These are phyloP conservation scores for Aspergillus carbonarius DNA, from an alignment of 2,329 filamentous ascomycete species.

Conservation along the genomic window DNA sequence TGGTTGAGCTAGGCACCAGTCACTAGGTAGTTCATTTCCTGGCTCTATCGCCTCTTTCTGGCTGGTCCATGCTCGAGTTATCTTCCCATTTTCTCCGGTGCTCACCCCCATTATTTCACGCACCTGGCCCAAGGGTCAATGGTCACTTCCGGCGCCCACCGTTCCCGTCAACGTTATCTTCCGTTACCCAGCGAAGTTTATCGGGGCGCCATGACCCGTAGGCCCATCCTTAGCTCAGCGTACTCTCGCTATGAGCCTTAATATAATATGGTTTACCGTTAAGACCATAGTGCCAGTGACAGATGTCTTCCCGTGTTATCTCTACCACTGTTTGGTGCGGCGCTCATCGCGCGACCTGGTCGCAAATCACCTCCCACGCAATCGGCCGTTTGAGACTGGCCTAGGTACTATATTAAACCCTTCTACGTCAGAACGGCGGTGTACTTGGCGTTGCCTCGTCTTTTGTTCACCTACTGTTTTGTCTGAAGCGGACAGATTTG, in stretches of 20 bases:
- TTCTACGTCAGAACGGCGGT: slow-evolving; percentile 15
- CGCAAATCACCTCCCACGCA: not conserved
- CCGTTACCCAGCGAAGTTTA: slow-evolving; percentile 3
- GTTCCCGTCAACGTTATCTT: slow-evolving; percentile 1
- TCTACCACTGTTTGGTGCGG: not conserved
- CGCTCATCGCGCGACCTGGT: slow-evolving; percentile 2
- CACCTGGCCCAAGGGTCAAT: slow-evolving; percentile 7
- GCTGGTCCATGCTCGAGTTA: slow-evolving; percentile 14
- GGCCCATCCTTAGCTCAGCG: not conserved
- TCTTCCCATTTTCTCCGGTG: not conserved
- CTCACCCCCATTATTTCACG: slow-evolving; percentile 1
- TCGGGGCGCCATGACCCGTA: slow-evolving; percentile 4
- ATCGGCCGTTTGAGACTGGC: not conserved
- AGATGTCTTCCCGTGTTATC: not conserved
- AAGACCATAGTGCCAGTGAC: not conserved
- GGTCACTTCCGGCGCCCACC: not conserved
- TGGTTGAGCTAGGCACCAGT: not conserved
- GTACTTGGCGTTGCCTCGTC: not conserved
- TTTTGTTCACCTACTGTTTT: not conserved
- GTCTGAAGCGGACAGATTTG: not conserved
- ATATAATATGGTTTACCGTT: slow-evolving; percentile 4
- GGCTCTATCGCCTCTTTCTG: slow-evolving; percentile 15
- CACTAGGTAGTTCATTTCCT: not conserved
- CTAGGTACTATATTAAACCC: not conserved
- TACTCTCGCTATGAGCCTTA: not conserved